Evolutionary conservation across 2,329 filamentous ascomycete species (phyloP).

Genomic region (Fusarium tjaetaba): DNA sequence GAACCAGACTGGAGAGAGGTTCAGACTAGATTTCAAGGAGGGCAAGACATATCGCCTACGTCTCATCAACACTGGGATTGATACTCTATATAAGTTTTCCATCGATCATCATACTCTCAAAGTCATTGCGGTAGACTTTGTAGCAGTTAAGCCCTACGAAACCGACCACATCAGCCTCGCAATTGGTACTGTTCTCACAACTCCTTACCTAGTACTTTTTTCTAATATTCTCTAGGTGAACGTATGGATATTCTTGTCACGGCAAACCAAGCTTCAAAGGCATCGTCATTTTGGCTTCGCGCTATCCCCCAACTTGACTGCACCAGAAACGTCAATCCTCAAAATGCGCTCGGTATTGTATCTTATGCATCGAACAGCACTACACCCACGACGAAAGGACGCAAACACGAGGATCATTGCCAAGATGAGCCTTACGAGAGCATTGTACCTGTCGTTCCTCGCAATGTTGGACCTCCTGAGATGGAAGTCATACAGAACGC

Average conservation of each 20-base stretch:
- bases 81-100: conserved; percentile 58
- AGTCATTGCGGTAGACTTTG: conserved; percentile 67
- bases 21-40: conserved; percentile 51
- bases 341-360: conserved; percentile 61
- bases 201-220: neutral
- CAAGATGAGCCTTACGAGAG: conserved; percentile 49
- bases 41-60: conserved; percentile 59
- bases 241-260: conserved; percentile 59
- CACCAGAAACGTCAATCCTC: conserved; percentile 50
- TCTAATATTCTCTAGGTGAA: conserved; percentile 50
- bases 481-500: conserved; percentile 45
- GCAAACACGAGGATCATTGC: conserved; percentile 42
- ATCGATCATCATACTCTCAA: conserved; percentile 67
- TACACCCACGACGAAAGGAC: conserved; percentile 25
- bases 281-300: conserved; percentile 61
- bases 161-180: conserved; percentile 62
- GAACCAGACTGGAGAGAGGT: conserved; percentile 47
- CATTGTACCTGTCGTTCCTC: conserved; percentile 49
- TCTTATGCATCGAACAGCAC: conserved; percentile 48
- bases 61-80: conserved; percentile 59
- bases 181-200: conserved; percentile 47
- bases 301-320: conserved; percentile 56
- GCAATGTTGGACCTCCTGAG: conserved; percentile 45
- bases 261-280: conserved; percentile 49
- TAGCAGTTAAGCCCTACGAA: conserved; percentile 65